phyloP scores from a whole-genome alignment of 2,329 filamentous ascomycete genomes.

The Stromatinia cepivora region DNA sequence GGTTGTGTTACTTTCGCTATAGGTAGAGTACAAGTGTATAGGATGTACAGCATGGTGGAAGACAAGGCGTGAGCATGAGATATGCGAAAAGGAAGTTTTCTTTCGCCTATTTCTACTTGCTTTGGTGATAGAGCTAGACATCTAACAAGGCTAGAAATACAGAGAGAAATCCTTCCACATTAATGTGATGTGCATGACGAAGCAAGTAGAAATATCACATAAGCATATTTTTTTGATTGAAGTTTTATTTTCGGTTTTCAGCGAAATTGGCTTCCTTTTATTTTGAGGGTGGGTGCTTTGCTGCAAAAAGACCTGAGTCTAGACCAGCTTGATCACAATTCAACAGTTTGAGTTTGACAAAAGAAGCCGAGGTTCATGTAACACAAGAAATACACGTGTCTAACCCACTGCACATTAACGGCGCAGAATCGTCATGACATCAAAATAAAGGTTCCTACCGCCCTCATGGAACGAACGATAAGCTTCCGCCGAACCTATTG shows the following conservation, averaged over 20 bases:
- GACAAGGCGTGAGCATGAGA: neutral
- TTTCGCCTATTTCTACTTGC: slow-evolving; percentile 1
- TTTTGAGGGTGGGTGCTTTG: neutral
- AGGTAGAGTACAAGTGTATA: neutral
- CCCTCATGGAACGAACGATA: neutral
- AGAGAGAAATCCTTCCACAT: neutral
- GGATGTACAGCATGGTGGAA: neutral
- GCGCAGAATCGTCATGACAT: neutral
- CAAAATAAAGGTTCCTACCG: neutral
- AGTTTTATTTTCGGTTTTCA: neutral
- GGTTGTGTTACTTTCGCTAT: neutral
- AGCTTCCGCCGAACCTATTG: neutral
- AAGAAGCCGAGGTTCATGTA: neutral
- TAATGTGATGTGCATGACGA: neutral
- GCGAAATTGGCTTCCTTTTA: neutral
- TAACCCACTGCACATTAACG: neutral
- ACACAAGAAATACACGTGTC: neutral
- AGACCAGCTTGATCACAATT: neutral
- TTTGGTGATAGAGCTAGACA: neutral
- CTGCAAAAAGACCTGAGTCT: neutral
- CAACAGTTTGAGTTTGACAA: neutral
- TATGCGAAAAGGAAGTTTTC: neutral
- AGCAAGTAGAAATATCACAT: slow-evolving; percentile 1
- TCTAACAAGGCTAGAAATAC: neutral
- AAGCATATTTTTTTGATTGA: neutral